Evolutionary conservation across 225 moss, liverwort and hornwort species (phyloP), one percentile per base, ranked within the genome.

Genomic region (Pleurozium schreberi): DNA sequence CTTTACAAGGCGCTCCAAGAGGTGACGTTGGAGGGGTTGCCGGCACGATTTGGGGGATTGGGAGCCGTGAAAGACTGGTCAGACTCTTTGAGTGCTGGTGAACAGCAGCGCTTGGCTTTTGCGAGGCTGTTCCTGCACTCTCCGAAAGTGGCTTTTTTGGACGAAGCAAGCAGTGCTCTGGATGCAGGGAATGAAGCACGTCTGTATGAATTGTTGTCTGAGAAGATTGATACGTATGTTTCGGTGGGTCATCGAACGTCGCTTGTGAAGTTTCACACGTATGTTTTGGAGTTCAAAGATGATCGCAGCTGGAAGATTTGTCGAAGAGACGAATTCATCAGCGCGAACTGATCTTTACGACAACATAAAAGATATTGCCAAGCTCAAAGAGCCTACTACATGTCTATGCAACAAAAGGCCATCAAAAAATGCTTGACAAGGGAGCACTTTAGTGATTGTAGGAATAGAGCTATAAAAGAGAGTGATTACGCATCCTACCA

Each of bases 131-230:
- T 97, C 86, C 89, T 97, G 85, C 97, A 98, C 89, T 87, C 91
- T 66, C 98, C 98, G 21, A 96, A 97, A 82, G 93, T 93, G 42
- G 98, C 96, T 16, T 98, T 96, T 85, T 76, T 98, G 92, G 98
- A 98, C 89, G 98, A 98, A 90, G 98, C 98, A 40, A 98, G 93
- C 61, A 98, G 98, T 89, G 97, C 98, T 50, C 90, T 98, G 80
- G 98, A 98, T 83, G 91, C 88, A 34, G 92, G 90, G 26, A 98
- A 97, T 68, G 98, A 98, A 87, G 92, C 95, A 22, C 92, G 90
- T 18, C 81, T 98, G 65, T 98, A 98, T 77, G 90, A 92, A 13
- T 75, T 95, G 59, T 60, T 98, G 62, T 88, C 94, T 31, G 67
- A 90, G 45, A 92, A 93, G 47, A 89, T 97, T 64, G 95, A 97